Evolutionary conservation across 139 green algal species (phyloP).

Genomic region (Chlorella sp.): DNA sequence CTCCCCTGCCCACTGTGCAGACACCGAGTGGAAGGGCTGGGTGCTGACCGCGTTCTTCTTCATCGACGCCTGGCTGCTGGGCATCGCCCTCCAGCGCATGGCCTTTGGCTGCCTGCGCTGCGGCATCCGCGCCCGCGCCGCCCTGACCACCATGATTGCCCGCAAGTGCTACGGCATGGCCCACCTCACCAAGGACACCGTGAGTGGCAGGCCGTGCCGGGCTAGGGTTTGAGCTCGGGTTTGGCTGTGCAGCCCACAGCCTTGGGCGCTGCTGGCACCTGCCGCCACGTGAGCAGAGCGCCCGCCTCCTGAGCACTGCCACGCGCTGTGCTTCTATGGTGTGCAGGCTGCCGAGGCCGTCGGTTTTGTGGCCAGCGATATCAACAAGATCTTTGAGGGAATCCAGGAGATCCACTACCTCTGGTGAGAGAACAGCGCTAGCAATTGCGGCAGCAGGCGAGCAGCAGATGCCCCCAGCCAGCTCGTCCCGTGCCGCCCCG

Average conservation of each 20-base stretch:
- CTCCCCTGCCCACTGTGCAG: no score
- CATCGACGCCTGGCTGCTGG: slow-evolving; percentile 61
- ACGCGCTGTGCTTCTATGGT: no score
- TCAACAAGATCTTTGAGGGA: slow-evolving; percentile 73
- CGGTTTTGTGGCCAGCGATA: slow-evolving; percentile 63
- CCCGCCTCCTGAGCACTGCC: no score
- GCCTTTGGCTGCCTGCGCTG: slow-evolving; percentile 57
- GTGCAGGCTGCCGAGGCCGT: slow-evolving; percentile 50
- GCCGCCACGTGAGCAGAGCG: no score
- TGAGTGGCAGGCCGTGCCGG: no score
- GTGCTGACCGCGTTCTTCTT: slow-evolving; percentile 67
- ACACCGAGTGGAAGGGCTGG: slow-evolving; percentile 57
- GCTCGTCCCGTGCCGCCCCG: no score
- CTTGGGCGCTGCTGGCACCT: no score
- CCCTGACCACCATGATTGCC: slow-evolving; percentile 59
- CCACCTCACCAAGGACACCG: slow-evolving; percentile 57
- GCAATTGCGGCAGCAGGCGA: not conserved
- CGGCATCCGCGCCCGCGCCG: slow-evolving; percentile 57
- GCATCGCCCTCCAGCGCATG: slow-evolving; percentile 71
- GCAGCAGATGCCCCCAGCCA: not conserved
- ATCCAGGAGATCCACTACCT: slow-evolving; percentile 76
- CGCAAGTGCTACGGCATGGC: slow-evolving; percentile 68
- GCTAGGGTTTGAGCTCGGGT: no score
- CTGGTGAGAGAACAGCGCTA: slow-evolving; percentile 33
- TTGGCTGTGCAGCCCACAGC: no score